Evolutionary conservation across 148 eudicot species (phyloP).

Genomic region (Bassia scoparia): DNA sequence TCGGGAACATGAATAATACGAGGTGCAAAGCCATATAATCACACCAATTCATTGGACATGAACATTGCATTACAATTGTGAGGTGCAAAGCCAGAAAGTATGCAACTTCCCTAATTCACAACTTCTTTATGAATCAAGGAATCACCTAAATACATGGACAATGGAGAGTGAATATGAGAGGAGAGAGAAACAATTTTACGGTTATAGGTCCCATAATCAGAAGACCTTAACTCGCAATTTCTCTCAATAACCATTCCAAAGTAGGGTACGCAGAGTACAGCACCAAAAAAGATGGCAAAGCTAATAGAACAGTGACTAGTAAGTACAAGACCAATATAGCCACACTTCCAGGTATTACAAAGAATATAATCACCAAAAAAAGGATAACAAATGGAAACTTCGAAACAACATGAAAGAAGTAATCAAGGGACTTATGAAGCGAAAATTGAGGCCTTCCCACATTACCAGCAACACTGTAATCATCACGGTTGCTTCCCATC

Average conservation of each 20-base stretch:
- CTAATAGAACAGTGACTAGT: constrained; percentile 43
- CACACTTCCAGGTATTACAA: constrained; percentile 44
- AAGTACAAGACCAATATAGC: constrained; percentile 38
- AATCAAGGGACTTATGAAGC: constrained; percentile 45
- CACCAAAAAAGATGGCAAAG: constrained; percentile 45
- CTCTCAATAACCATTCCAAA: constrained; percentile 50
- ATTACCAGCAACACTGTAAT: constrained; percentile 13
- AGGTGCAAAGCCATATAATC: constrained; percentile 7
- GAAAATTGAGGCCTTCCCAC: constrained; percentile 35
- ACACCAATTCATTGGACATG: constrained; percentile 11
- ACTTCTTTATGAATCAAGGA: constrained; percentile 3
- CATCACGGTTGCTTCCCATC: constrained; percentile 16
- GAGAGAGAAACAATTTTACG: constrained; percentile 12
- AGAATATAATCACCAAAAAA: constrained; percentile 34
- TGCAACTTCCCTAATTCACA: constrained; percentile 11
- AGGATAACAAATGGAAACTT: constrained; percentile 45
- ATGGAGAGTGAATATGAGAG: neutral
- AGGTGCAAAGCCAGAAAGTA: neutral
- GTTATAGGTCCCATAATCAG: constrained; percentile 1
- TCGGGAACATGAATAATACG: neutral
- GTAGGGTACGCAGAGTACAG: constrained; percentile 46
- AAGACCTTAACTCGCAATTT: constrained; percentile 39
- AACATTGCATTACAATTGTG: constrained; percentile 14
- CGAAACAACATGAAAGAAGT: constrained; percentile 36
- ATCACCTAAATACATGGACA: constrained; percentile 4